These are phyloP conservation scores for Scheffersomyces cryptocercus DNA, from an alignment of 1,139 yeast genomes.

Conservation along the genomic window DNA sequence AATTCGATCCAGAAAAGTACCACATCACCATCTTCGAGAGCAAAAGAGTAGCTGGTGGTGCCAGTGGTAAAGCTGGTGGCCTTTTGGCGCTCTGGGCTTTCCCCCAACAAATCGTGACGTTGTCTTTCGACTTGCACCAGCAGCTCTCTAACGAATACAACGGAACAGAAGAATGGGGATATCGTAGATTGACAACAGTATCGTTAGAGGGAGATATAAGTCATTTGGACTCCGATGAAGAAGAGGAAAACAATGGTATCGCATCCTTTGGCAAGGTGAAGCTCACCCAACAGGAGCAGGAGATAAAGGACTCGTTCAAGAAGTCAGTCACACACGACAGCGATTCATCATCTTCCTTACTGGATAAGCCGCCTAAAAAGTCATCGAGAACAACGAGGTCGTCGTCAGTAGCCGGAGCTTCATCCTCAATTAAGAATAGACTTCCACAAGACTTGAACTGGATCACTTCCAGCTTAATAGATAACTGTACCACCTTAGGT, in stretches of 20 bases:
- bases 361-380: conserved; percentile 37
- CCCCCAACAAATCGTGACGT: conserved; percentile 90
- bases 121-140: conserved; percentile 84
- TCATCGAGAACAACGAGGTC: conserved; percentile 27
- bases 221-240: conserved; percentile 23
- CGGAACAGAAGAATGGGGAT: conserved; percentile 91
- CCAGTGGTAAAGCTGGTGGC: conserved; percentile 98
- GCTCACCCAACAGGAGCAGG: conserved; percentile 10
- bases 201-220: conserved; percentile 82
- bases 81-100: conserved; percentile 93
- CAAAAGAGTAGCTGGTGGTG: conserved; percentile 94
- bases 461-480: conserved; percentile 68
- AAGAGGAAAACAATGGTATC: conserved; percentile 8
- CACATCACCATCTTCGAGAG: conserved; percentile 90
- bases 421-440: conserved; percentile 17
- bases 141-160: conserved; percentile 74
- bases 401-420: conserved; percentile 7
- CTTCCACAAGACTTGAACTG: conserved; percentile 80
- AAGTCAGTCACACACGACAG: conserved; percentile 18
- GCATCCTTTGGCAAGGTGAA: background rate
- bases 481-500: conserved; percentile 79
- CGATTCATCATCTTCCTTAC: conserved; percentile 17
- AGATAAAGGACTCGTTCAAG: conserved; percentile 12
- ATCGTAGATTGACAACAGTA: conserved; percentile 82
- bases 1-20: conserved; percentile 67